These are phyloP conservation scores for Trichoderma afroharzianum DNA, from an alignment of 2,329 filamentous ascomycete species.

Conservation along the genomic window DNA sequence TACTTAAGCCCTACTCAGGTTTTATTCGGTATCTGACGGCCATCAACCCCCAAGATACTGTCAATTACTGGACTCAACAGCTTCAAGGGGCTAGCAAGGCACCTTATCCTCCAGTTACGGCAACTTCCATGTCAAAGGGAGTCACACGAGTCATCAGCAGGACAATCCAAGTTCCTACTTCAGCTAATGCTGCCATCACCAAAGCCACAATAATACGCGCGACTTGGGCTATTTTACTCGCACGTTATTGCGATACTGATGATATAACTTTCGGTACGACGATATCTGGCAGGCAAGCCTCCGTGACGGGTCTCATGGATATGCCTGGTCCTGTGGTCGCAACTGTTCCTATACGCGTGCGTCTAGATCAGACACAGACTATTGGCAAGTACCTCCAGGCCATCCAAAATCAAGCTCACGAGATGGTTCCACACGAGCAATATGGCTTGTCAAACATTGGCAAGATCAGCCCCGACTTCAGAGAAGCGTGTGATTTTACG, in stretches of 20 bases:
- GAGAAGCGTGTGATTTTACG: conserved; percentile 2
- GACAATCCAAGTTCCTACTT: neutral
- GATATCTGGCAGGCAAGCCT: conserved; percentile 22
- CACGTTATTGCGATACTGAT: conserved; percentile 18
- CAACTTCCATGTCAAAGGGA: neutral
- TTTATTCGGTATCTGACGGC: neutral
- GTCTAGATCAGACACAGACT: conserved; percentile 15
- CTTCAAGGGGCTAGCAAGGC: neutral
- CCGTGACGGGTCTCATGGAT: conserved; percentile 15
- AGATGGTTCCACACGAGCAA: conserved; percentile 26
- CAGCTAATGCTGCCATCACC: neutral
- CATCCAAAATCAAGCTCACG: conserved; percentile 20
- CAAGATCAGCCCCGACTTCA: neutral
- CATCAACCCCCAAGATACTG: neutral
- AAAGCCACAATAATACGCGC: conserved; percentile 21
- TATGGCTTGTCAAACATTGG: conserved; percentile 19
- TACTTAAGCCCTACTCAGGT: neutral
- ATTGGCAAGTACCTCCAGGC: conserved; percentile 1
- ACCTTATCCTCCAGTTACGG: neutral
- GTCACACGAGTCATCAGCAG: neutral
- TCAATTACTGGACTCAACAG: conserved; percentile 4
- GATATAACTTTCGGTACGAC: conserved; percentile 25
- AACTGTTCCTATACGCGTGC: conserved; percentile 21
- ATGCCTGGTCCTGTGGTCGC: conserved; percentile 20
- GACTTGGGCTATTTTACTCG: conserved; percentile 25